Evolutionary conservation across 2,329 filamentous ascomycete genomes (phyloP).

Genomic region (Calonectria naviculata): DNA sequence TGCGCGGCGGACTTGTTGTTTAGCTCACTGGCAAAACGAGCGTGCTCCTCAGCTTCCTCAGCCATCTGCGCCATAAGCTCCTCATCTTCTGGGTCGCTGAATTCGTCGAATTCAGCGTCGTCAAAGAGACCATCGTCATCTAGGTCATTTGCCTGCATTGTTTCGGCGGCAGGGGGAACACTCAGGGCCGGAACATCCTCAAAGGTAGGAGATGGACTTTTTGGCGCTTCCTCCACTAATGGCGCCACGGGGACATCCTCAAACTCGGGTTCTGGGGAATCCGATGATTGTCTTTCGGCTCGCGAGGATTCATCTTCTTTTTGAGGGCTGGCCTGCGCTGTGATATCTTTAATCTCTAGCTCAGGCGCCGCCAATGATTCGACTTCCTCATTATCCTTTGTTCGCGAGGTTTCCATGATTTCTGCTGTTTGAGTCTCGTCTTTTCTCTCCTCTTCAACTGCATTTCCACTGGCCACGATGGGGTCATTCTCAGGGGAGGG

Average conservation of each 20-base stretch:
- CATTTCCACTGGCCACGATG: constrained; percentile 21
- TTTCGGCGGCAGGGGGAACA: not conserved
- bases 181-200: constrained; percentile 23
- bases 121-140: constrained; percentile 57
- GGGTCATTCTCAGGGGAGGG: constrained; percentile 42
- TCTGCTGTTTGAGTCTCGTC: not conserved
- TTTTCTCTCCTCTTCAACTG: not conserved
- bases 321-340: not conserved
- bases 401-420: not conserved
- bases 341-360: constrained; percentile 5
- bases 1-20: constrained; percentile 79
- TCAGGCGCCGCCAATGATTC: not conserved
- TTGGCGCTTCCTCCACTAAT: constrained; percentile 13
- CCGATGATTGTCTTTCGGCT: constrained; percentile 43
- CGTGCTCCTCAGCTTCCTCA: constrained; percentile 92
- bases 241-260: constrained; percentile 46
- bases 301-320: not conserved
- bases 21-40: constrained; percentile 87
- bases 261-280: constrained; percentile 50
- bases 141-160: constrained; percentile 19
- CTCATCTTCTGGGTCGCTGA: constrained; percentile 91
- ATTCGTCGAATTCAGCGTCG: constrained; percentile 76
- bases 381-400: not conserved
- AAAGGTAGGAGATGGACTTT: constrained; percentile 27
- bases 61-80: constrained; percentile 89